Conservation (phyloP, 2,329 filamentous ascomycete species). For the Phialophora chinensis region DNA sequence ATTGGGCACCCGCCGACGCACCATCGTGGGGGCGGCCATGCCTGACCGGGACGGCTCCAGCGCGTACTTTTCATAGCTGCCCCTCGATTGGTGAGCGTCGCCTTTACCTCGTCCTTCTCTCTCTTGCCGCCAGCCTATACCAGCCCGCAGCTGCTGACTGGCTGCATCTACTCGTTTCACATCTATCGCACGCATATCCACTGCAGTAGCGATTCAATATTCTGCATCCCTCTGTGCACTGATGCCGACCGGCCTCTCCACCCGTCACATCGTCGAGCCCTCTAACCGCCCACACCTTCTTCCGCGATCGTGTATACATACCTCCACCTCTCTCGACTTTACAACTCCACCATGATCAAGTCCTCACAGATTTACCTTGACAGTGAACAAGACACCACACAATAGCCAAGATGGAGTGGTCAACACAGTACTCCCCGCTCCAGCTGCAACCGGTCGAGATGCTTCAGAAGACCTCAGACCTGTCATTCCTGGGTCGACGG, state of each 20-base stretch:
- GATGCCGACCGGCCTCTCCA: conserved; percentile 26
- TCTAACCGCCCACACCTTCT: conserved; percentile 32
- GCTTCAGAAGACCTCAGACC: conserved; percentile 33
- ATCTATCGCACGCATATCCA: conserved; percentile 34
- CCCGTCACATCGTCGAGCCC: conserved; percentile 32
- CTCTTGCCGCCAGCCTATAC: conserved; percentile 35
- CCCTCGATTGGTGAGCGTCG: conserved; percentile 24
- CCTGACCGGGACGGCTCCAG: conserved; percentile 28
- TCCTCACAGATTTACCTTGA: conserved; percentile 24
- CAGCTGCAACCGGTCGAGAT: conserved; percentile 33
- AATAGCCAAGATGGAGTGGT: conserved; percentile 35
- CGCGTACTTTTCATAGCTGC: conserved; percentile 36
- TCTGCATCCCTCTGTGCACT: conserved; percentile 26
- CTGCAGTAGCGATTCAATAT: conserved; percentile 31
- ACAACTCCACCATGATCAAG: conserved; percentile 32
- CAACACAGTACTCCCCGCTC: conserved; percentile 22
- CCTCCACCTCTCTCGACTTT: conserved; percentile 33
- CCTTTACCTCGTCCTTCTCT: conserved; percentile 1
- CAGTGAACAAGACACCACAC: conserved; percentile 5
- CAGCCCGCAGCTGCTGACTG: conserved; percentile 26
- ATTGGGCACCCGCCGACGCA: conserved; percentile 13
- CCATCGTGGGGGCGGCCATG: conserved; percentile 25
- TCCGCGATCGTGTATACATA: conserved; percentile 34
- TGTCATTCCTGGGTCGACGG: conserved; percentile 34
- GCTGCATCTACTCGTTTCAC: conserved; percentile 33